Evolutionary conservation across 306 rosid genomes (phyloP).

Genomic region (Rubus parviflorus): DNA sequence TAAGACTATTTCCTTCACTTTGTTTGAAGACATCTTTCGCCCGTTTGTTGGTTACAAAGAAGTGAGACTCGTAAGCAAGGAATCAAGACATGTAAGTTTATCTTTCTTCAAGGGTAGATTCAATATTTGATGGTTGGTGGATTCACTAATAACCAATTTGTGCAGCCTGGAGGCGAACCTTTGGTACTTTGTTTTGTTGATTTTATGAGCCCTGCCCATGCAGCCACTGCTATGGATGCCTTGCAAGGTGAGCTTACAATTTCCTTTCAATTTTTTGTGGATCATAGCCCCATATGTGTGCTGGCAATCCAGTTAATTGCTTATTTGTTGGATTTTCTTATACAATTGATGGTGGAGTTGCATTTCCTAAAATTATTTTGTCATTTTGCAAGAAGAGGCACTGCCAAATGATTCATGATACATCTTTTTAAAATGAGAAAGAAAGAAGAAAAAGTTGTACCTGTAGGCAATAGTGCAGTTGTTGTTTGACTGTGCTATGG

Average conservation of each 20-base stretch:
- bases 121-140: conserved; percentile 19
- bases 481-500: background rate
- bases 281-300: conserved; percentile 18
- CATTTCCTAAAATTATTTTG: background rate
- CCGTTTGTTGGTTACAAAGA: conserved; percentile 99
- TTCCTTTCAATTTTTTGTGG: conserved; percentile 17
- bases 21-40: conserved; percentile 75
- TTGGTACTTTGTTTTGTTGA: conserved; percentile 95
- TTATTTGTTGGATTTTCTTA: conserved; percentile 18
- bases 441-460: background rate
- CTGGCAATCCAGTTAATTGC: conserved; percentile 9
- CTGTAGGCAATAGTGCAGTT: background rate
- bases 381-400: background rate
- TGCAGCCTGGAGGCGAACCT: conserved; percentile 97
- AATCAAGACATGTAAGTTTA: conserved; percentile 85
- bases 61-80: conserved; percentile 98
- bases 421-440: background rate
- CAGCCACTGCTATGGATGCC: conserved; percentile 97
- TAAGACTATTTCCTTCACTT: conserved; percentile 50
- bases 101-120: conserved; percentile 19
- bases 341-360: conserved; percentile 17
- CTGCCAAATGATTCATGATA: conserved; percentile 11
- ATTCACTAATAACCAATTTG: conserved; percentile 35
- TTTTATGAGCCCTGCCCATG: conserved; percentile 93
- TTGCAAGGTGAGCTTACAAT: conserved; percentile 70